Evolutionary conservation across 257 asterid genomes (phyloP), one percentile per base, ranked within the genome.

Genomic region (Avicennia marina): DNA sequence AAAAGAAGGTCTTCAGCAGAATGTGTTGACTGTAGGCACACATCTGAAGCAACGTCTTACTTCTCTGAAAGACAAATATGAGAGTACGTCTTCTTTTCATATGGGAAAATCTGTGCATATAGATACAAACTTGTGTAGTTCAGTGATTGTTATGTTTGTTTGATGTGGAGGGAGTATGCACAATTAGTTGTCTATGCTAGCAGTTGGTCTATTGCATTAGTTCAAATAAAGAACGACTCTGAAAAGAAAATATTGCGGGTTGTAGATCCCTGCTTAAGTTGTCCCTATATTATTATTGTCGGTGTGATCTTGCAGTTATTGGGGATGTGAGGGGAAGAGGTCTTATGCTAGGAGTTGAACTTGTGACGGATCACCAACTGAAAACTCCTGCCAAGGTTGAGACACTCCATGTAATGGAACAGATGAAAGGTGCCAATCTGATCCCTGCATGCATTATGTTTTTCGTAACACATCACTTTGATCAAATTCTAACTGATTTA

Each of bases 311-410:
- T 36, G 41, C 74, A 84, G 94, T 86, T 60, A 82, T 89, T 31
- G 97, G 97, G 6, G 97, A 89, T 64, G 97, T 89, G 41, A 77
- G 98, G 72, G 98, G 98, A 62, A 86, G 94, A 68, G 98, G 98
- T 21, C 48, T 91, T 66, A 75, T 91, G 83, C 86, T 91, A 21
- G 97, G 97, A 6, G 78, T 91, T 46, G 98, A 91, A 68, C 95
- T 91, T 7, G 98, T 91, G n/a, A 78, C 74, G 2, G 90, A 91
- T 66, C 85, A 80, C 18, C 50, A 81, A 43, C 42, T 66, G 36
- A 88, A 91, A 82, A 78, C 85, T 19, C 97, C 97, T 2, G 98
- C 97, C 15, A 91, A 81, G 43, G 76, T 33, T 9, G 97, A 91
- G 78, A 91, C 82, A 44, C 67, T 82, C n/a, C 79, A 78, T 33